Base-by-base conservation (phyloP, 2,329 filamentous ascomycete species). In the Xylaria polymorpha region DNA sequence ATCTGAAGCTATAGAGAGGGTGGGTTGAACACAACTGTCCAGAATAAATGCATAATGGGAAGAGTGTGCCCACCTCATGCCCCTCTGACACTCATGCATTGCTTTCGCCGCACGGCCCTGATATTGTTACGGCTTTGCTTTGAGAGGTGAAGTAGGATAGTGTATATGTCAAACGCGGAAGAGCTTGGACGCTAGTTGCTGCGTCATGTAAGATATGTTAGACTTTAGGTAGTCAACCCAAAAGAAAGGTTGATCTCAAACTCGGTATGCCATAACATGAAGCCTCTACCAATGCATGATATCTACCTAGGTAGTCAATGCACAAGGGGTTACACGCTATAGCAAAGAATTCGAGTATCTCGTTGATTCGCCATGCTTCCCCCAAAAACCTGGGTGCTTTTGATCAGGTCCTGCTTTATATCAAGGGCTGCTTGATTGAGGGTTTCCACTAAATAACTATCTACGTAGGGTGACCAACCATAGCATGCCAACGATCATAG, bases 401-500 rank as follows among this genome's bases (percentile, higher is more conserved):
- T 50, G 46, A 50, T 15, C 2, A 50, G 44, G 22, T 18, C 46
- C 25, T 53, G 25, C 32, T 22, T 53, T 53, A 8, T 51, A 51
- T 51, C 48, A 32, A 48, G 14, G 48, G 48, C 48, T 51, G 37
- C 37, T 44, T 44, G 14, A 44, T 44, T 48, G 9, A 25, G 25
- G 32, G 15, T 32, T 32, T 15, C 58, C 58, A 62, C 37, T 51
- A 9, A 43, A 58, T 25, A 61, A 15, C 32, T 18, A 48, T 37
- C 8, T 8, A 8, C 8, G 35, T 12, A 12, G 15, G 20, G 7
- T 55, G 50, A 18, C 69, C 69, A 71, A 71, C 60, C 60, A 51
- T 37, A 57, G 50, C 43, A 50, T 66, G 69, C 69, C 66, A 71
- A 48, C 69, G 29, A 69, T 59, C 46, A 43, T 32, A 64, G 53